Base-by-base conservation (phyloP, 805 yeast genomes). In the Wickerhamiella nectarea region DNA sequence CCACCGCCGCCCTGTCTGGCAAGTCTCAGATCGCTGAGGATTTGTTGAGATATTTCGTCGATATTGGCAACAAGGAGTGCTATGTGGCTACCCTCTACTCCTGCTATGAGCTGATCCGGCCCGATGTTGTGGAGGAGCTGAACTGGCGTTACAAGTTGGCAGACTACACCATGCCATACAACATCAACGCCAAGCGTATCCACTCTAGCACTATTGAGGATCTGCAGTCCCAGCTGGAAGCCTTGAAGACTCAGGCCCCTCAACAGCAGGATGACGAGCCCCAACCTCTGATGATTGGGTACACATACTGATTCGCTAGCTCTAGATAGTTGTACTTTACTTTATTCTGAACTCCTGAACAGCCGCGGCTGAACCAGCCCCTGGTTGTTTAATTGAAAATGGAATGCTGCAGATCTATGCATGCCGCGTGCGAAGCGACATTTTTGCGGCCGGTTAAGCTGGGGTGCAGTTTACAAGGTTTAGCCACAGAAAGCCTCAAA, bases 31-130 rank as follows among this genome's bases (percentile, higher is more conserved):
- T 89, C 57, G 87, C 94, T 28, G 89, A 84, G 61, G 97, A 91
- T 48, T 68, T 84, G 51, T 68, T 91, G 61, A 73, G 80, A 43
- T 91, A 89, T 67, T 91, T 91, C 62, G 96, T 91, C 48, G 96
- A 89, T 56, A 84, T 94, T 33, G 97, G 95, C 53, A 91, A 91
- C 67, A 85, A 80, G 64, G 98, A 91, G 68, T 83, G 95, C 56
- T 82, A 85, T 59, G 80, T 86, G 56, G 96, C 95, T 5, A 74
- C 87, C 48, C 71, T 91, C 57, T 91, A 80, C 66, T 68, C 84
- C 5, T 83, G 93, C 56, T 91, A 91, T 62, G 82, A 80, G 42
- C 68, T 79, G 57, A 69, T 91, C 52, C 75, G 75, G 43, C 76
- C 75, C 52, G 98, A 91, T 57, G 78, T 78, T 56, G 95, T 89